Percentiles rank a stretch among this genome's conserved stretches.
These are phyloP conservation scores for Tetrapyrgos nigripes DNA, from an alignment of 1,284 basidiomycete genomes.

Conservation along the genomic window DNA sequence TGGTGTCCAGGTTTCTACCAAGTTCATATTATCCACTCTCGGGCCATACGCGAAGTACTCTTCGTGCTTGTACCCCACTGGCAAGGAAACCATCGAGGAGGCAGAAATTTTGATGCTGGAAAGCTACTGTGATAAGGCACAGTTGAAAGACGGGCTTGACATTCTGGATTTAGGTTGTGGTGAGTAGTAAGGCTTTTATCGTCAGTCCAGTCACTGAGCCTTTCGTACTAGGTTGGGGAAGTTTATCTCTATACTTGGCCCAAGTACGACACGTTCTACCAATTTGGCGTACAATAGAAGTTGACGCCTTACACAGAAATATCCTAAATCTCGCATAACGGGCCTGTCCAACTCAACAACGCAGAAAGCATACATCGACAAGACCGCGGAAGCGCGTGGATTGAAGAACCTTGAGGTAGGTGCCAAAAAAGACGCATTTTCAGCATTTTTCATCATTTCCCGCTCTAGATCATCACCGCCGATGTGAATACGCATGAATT, in stretches of 20 bases:
- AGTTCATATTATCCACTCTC: slow-evolving; percentile 57
- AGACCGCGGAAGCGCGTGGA: slow-evolving; percentile 55
- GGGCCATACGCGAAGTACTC: slow-evolving; percentile 45
- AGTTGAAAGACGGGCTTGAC: slow-evolving; percentile 68
- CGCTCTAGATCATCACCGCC: slow-evolving; percentile 65
- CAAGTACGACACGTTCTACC: slow-evolving; percentile 45
- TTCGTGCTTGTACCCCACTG: slow-evolving; percentile 74
- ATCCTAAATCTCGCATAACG: slow-evolving; percentile 70
- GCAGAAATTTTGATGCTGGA: slow-evolving; percentile 77
- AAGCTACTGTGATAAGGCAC: slow-evolving; percentile 74
- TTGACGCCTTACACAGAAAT: slow-evolving; percentile 54
- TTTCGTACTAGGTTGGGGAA: slow-evolving; percentile 69
- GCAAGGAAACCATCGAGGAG: slow-evolving; percentile 68
- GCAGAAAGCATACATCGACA: slow-evolving; percentile 74
- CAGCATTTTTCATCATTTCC: not conserved
- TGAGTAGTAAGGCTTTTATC: slow-evolving; percentile 28
- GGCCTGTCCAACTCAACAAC: slow-evolving; percentile 78
- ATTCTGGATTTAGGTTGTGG: slow-evolving; percentile 80
- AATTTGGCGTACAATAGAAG: not conserved
- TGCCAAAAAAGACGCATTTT: not conserved
- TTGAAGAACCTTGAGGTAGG: slow-evolving; percentile 63
- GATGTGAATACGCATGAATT: slow-evolving; percentile 78
- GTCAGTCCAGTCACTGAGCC: slow-evolving; percentile 2
- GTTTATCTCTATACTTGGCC: slow-evolving; percentile 72
- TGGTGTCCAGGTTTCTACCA: slow-evolving; percentile 61